A percentile compares a stretch with the other conserved stretches of the same genome.
Evolutionary conservation across 768 basidiomycete genomes (phyloP).

Genomic region (Boletus sensibilis): DNA sequence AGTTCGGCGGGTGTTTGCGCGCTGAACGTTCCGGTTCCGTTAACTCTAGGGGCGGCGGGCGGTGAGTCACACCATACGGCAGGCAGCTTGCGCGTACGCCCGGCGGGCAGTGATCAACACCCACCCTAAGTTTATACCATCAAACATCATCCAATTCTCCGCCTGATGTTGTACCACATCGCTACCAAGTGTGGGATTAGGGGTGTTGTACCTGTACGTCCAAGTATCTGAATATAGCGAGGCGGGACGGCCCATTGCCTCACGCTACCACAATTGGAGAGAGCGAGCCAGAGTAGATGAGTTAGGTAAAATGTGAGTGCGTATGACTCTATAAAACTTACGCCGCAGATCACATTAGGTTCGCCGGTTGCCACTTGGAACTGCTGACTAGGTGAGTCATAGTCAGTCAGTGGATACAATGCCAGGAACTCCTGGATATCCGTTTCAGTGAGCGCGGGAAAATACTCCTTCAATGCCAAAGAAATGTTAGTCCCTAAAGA

Average conservation of each 20-base stretch:
- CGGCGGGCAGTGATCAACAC: slow-evolving; percentile 8
- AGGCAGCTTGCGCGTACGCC: not conserved
- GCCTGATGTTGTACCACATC: slow-evolving; percentile 47
- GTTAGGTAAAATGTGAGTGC: not conserved
- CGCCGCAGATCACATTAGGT: slow-evolving; percentile 50
- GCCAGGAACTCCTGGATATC: slow-evolving; percentile 40
- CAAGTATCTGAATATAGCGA: slow-evolving; percentile 38
- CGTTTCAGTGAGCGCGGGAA: slow-evolving; percentile 42
- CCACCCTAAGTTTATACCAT: slow-evolving; percentile 59
- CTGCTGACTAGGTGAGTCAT: slow-evolving; percentile 41
- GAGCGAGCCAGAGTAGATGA: not conserved
- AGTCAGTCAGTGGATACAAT: slow-evolving; percentile 45
- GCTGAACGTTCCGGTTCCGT: slow-evolving; percentile 53
- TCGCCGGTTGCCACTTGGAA: slow-evolving; percentile 51
- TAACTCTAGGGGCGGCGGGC: slow-evolving; percentile 33
- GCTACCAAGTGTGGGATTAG: slow-evolving; percentile 42
- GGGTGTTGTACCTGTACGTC: slow-evolving; percentile 62
- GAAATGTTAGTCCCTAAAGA: slow-evolving; percentile 39
- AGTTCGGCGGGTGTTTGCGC: slow-evolving; percentile 44
- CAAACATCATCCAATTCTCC: slow-evolving; percentile 71
- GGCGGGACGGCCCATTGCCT: slow-evolving; percentile 46
- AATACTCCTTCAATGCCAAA: slow-evolving; percentile 39
- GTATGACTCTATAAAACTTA: slow-evolving; percentile 29
- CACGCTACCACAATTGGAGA: slow-evolving; percentile 31
- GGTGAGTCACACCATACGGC: slow-evolving; percentile 17